Percentiles rank a stretch among this genome's conserved stretches.
Conservation (phyloP, 495 filamentous ascomycete species). For the Aspergillus ellipticus region DNA sequence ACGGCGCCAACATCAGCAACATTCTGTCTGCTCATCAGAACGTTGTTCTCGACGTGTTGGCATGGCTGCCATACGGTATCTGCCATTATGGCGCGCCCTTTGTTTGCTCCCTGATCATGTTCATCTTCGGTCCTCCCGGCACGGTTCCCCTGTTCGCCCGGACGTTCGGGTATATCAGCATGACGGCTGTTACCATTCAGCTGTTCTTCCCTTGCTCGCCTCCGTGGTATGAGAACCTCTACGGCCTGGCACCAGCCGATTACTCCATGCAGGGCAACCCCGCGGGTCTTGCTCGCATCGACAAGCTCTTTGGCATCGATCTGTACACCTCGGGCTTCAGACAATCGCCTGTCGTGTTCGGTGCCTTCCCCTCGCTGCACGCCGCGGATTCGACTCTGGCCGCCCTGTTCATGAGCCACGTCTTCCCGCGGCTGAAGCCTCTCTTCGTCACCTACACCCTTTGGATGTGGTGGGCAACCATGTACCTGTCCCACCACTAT, state of each 20-base stretch:
- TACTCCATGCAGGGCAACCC: slow-evolving; percentile 86
- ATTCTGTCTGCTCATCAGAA: slow-evolving; percentile 86
- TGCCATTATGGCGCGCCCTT: slow-evolving; percentile 81
- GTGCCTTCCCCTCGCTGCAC: slow-evolving; percentile 89
- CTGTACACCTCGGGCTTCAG: slow-evolving; percentile 88
- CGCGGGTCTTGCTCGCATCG: slow-evolving; percentile 83
- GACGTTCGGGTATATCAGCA: slow-evolving; percentile 88
- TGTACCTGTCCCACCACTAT: slow-evolving; percentile 96
- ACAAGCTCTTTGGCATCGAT: slow-evolving; percentile 81
- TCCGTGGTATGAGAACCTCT: slow-evolving; percentile 91
- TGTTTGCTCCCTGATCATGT: slow-evolving; percentile 70
- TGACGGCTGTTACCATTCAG: slow-evolving; percentile 80
- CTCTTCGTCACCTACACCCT: slow-evolving; percentile 76
- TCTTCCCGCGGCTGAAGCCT: slow-evolving; percentile 74
- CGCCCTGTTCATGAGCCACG: slow-evolving; percentile 86
- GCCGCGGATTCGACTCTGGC: slow-evolving; percentile 81
- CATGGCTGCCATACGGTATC: slow-evolving; percentile 90
- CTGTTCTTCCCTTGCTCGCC: slow-evolving; percentile 88
- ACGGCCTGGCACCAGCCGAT: slow-evolving; percentile 84
- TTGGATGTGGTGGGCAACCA: slow-evolving; percentile 98
- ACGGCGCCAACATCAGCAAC: slow-evolving; percentile 93
- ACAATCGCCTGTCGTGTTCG: slow-evolving; percentile 86
- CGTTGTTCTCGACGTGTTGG: slow-evolving; percentile 75
- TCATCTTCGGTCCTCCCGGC: slow-evolving; percentile 82
- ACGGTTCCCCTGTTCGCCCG: slow-evolving; percentile 79